Evolutionary conservation across 345 rosid species (phyloP), one percentile per base, ranked within the genome.

Genomic region (Tarenaya hassleriana): DNA sequence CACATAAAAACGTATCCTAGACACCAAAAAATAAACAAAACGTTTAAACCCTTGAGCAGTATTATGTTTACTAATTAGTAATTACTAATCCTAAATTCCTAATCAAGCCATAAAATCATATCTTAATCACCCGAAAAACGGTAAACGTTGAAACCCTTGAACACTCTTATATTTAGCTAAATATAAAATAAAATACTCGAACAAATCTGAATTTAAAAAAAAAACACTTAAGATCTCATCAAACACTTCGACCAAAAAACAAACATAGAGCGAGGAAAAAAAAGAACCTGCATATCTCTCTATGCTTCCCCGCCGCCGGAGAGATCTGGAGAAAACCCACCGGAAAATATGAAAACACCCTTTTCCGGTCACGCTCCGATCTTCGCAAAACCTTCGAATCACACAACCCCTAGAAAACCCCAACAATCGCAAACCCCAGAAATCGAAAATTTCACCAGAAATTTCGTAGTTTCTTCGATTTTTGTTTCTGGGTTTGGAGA

Each of bases 281-380:
- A 32, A 16, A 34, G 13, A 13, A 66, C 70, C 70, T 66, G 60
- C 16, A 58, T 43, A 58, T 15, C 17, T 51, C 7, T 51, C 4
- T 32, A 29, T 39, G 60, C 32, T 52, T n/a, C 31, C 34, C 44
- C 33, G 8, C 56, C 45, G 39, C 55, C 61, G 39, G 47, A 0
- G 40, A n/a, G 13, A 35, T 35, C 13, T 35, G 11, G 4, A 35
- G 40, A 10, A 35, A 35, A 35, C 7, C 40, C 11, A n/a, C 40
- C 9, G 40, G 13, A 35, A 11, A 40, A 46, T 35, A 37, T 31
- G 34, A 62, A 13, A 46, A 8, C 4, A 5, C 8, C 39, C 20
- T 61, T 17, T 9, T 15, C 5, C 27, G 21, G 10, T 14, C 56
- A 7, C 20, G 16, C 37, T 46, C 18, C 50, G 39, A 20, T 38